Conservation (phyloP, 768 basidiomycete genomes). For the Stropharia rugosoannulata region DNA sequence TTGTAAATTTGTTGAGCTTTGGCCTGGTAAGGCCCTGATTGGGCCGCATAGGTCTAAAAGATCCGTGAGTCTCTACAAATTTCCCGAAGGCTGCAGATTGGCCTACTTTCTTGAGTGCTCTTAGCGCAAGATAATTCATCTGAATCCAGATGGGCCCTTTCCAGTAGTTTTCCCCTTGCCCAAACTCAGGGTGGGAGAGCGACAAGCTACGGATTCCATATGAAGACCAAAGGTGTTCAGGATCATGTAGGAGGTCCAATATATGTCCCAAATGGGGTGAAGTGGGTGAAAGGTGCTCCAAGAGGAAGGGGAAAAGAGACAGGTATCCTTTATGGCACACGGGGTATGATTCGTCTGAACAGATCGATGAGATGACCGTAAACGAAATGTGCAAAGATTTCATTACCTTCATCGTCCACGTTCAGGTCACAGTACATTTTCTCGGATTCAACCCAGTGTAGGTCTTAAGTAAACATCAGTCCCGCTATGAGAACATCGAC, state of each 20-base stretch:
- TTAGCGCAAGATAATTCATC: constrained; percentile 92
- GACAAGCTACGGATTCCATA: constrained; percentile 90
- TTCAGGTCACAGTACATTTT: constrained; percentile 94
- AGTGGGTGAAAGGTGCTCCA: constrained; percentile 71
- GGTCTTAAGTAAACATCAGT: constrained; percentile 45
- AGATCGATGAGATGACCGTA: not conserved
- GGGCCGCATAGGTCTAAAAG: constrained; percentile 68
- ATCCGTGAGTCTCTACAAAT: not conserved
- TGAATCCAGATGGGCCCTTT: constrained; percentile 96
- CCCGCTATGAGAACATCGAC: not conserved
- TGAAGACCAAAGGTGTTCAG: constrained; percentile 87
- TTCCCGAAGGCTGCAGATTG: not conserved
- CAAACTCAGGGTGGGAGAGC: constrained; percentile 86
- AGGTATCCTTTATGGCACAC: constrained; percentile 93
- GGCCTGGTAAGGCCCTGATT: constrained; percentile 78
- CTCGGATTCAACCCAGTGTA: constrained; percentile 89
- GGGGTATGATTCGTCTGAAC: constrained; percentile 84
- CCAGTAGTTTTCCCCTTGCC: constrained; percentile 96
- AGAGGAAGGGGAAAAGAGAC: constrained; percentile 90
- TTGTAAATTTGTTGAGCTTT: constrained; percentile 77
- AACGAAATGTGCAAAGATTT: constrained; percentile 1
- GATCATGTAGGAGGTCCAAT: constrained; percentile 77
- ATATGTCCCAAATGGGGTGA: constrained; percentile 83
- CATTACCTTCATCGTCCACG: constrained; percentile 77
- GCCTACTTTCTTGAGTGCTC: constrained; percentile 71